Evolutionary conservation across 257 asterid species (phyloP).

Genomic region (Ligustrum vulgare): DNA sequence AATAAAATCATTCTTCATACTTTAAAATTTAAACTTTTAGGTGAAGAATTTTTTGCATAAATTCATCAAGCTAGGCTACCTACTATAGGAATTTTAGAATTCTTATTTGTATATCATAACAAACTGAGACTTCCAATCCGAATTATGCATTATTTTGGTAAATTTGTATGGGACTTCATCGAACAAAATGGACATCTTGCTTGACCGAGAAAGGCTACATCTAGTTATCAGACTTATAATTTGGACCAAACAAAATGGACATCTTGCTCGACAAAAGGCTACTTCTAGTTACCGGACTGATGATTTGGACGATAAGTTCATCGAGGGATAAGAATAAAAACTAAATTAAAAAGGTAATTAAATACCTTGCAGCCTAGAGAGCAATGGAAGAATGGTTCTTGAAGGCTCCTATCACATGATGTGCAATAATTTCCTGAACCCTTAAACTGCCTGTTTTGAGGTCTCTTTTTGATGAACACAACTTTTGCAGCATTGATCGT

Average conservation of each 20-base stretch:
- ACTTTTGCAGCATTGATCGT: slow-evolving; percentile 90
- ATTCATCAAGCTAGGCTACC: too few relatives aligned
- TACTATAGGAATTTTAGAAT: too few relatives aligned
- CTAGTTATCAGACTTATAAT: background rate
- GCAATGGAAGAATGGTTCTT: slow-evolving; percentile 87
- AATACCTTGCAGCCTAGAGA: slow-evolving; percentile 93
- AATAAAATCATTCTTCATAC: background rate
- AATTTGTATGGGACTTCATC: background rate
- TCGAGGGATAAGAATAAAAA: background rate
- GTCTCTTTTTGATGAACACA: slow-evolving; percentile 85
- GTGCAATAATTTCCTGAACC: slow-evolving; percentile 92
- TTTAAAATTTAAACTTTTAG: background rate
- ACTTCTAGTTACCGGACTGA: background rate
- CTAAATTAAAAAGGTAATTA: background rate
- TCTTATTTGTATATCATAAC: too few relatives aligned
- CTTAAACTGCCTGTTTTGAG: slow-evolving; percentile 89
- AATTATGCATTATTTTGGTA: background rate
- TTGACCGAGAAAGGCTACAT: background rate
- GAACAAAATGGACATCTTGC: background rate
- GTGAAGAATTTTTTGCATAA: background rate
- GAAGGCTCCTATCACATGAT: slow-evolving; percentile 87
- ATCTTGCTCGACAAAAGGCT: background rate
- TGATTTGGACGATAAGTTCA: background rate
- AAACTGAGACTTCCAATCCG: background rate
- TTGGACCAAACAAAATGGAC: background rate